Percentiles rank a stretch among this genome's conserved stretches.
phyloP scores from a whole-genome alignment of 2,329 filamentous ascomycete species.

The Amesomyces nigricolor region DNA sequence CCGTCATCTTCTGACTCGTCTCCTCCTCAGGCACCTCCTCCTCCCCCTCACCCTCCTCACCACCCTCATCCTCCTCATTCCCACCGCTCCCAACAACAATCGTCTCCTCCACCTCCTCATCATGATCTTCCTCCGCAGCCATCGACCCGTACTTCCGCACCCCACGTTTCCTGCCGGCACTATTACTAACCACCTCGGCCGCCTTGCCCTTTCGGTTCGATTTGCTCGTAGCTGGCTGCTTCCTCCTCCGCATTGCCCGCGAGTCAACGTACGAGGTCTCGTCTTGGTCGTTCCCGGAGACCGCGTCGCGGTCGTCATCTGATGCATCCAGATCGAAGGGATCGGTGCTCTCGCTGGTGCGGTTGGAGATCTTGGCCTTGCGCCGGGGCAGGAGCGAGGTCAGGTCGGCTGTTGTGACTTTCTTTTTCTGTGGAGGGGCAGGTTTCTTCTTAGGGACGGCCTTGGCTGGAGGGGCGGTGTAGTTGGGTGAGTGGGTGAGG shows the following conservation, averaged over 20 bases:
- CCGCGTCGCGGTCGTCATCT: conserved; percentile 42
- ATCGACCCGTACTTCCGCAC: conserved; percentile 46
- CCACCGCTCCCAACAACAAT: conserved; percentile 18
- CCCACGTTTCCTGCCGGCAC: conserved; percentile 11
- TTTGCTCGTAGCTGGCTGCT: conserved; percentile 24
- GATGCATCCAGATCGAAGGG: conserved; percentile 39
- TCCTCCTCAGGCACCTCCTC: conserved; percentile 27
- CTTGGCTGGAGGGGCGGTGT: conserved; percentile 29
- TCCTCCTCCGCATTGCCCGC: conserved; percentile 30
- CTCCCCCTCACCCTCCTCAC: conserved; percentile 33
- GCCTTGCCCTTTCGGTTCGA: conserved; percentile 27
- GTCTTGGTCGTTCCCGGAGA: conserved; percentile 44
- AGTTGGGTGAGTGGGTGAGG: conserved; percentile 61
- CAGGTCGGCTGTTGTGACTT: conserved; percentile 50
- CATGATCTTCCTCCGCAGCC: conserved; percentile 56
- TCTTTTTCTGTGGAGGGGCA: conserved; percentile 33
- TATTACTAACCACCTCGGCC: conserved; percentile 16
- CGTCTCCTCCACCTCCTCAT: conserved; percentile 36
- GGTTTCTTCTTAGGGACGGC: conserved; percentile 30
- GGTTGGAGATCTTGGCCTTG: conserved; percentile 33
- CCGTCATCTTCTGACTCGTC: conserved; percentile 23
- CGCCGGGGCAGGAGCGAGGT: conserved; percentile 50
- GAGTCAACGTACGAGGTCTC: conserved; percentile 46
- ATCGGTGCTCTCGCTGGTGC: conserved; percentile 32
- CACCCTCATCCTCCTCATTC: conserved; percentile 27